These are phyloP conservation scores for Flaveria linearis DNA, from an alignment of 129 eudicot species.

Conservation along the genomic window DNA sequence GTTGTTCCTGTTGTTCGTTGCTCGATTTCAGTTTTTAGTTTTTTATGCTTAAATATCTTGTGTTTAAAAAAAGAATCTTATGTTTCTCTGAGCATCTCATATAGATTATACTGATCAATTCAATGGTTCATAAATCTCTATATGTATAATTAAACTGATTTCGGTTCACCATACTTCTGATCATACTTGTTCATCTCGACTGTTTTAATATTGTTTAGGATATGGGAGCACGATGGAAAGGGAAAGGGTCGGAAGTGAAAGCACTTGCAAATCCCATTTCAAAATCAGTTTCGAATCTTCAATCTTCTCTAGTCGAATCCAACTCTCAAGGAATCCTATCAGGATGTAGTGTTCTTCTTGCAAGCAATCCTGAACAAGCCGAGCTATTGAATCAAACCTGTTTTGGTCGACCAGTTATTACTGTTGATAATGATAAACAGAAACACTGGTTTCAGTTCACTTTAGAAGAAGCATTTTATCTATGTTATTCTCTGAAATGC, in stretches of 20 bases:
- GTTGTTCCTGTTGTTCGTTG: too few relatives aligned
- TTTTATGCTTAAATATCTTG: too few relatives aligned
- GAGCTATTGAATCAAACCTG: constrained; percentile 61
- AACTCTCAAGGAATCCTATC: constrained; percentile 54
- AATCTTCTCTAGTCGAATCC: constrained; percentile 49
- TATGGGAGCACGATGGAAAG: constrained; percentile 91
- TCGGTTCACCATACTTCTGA: too few relatives aligned
- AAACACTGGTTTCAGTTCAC: constrained; percentile 68
- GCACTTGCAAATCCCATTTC: constrained; percentile 83
- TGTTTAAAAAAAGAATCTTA: too few relatives aligned
- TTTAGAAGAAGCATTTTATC: constrained; percentile 72
- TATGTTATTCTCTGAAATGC: constrained; percentile 48
- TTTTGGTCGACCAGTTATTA: constrained; percentile 65
- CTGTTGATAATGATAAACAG: constrained; percentile 58
- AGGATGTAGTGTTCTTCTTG: constrained; percentile 52
- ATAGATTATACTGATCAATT: too few relatives aligned
- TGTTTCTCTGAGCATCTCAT: too few relatives aligned
- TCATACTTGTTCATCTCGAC: too few relatives aligned
- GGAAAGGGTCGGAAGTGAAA: constrained; percentile 62
- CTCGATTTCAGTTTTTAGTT: too few relatives aligned
- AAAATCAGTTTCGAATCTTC: constrained; percentile 46
- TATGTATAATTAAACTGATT: too few relatives aligned
- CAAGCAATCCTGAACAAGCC: constrained; percentile 54
- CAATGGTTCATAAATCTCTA: too few relatives aligned
- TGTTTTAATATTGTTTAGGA: too few relatives aligned